Base-by-base conservation (phyloP, 805 yeast species). In the Candida methanosorbosa region DNA sequence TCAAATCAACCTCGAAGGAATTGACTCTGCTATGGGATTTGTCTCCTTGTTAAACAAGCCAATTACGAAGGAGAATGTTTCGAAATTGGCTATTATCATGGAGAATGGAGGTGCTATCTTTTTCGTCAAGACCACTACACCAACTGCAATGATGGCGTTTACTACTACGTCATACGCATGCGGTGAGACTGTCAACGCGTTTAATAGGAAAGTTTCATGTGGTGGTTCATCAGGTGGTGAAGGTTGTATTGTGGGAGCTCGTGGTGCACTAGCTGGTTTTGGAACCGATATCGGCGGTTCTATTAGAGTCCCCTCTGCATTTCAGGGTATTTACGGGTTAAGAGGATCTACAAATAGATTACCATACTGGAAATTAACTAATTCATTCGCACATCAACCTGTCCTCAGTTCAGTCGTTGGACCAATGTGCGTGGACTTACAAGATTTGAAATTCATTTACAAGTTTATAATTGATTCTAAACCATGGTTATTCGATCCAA, bases 151-250 rank as follows among this genome's bases (percentile, higher is more conserved):
- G 61, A 56, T 65, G 56, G 60, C 61, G 17, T 55, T 56, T 40
- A 67, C 62, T 40, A 62, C 69, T 7, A 43, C 48, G 29, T 59
- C 64, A 34, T 64, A 64, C 43, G 34, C 61, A 8, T 31, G 18
- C 30, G 64, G 66, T 11, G 43, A 43, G 22, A 57, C 69, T n/a
- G 37, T 39, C 21, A 63, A 65, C 40, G 58, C 67, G 1, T 44
- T 56, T 40, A 64, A 66, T 44, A 49, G 64, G 45, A 48, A 48
- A 9, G 49, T 56, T 39, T 44, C 66, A 13, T 45, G 63, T 8
- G 72, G 72, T 30, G 72, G 72, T 9, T 64, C 70, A 2, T 63
- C 68, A 6, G 68, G 70, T 12, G 72, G 72, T 22, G 71, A 66
- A 44, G 72, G 68, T 26, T 51, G 62, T 1, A 35, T 61, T 13